These are phyloP conservation scores for Dothidotthia symphoricarpi DNA, from an alignment of 2,329 filamentous ascomycete genomes.

Conservation along the genomic window DNA sequence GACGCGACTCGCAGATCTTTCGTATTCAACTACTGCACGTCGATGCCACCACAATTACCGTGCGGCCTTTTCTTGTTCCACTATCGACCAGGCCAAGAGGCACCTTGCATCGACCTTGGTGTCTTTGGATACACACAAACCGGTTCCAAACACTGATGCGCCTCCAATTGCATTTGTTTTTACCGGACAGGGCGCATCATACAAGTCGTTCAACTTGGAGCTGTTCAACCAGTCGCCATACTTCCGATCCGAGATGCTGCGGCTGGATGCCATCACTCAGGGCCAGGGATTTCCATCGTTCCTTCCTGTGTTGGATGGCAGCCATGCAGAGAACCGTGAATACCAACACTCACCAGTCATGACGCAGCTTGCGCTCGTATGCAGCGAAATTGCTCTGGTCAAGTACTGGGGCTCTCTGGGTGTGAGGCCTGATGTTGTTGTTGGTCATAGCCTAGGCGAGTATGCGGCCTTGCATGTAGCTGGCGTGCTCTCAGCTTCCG, in stretches of 20 bases:
- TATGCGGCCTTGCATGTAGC: constrained; percentile 40
- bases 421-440: constrained; percentile 9
- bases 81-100: constrained; percentile 19
- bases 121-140: background rate
- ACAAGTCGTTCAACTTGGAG: constrained; percentile 15
- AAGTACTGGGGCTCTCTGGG: constrained; percentile 13
- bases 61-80: background rate
- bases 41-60: constrained; percentile 21
- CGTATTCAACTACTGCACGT: constrained; percentile 25
- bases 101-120: background rate
- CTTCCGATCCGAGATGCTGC: constrained; percentile 34
- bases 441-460: constrained; percentile 39
- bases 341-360: constrained; percentile 6
- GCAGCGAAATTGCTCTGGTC: constrained; percentile 40
- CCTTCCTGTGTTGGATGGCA: constrained; percentile 6
- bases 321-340: background rate
- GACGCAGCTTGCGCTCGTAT: constrained; percentile 44
- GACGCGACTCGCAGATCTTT: constrained; percentile 7
- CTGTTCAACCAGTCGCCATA: constrained; percentile 15
- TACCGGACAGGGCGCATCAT: constrained; percentile 41
- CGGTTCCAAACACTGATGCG: constrained; percentile 1
- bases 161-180: constrained; percentile 38
- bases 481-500: constrained; percentile 34
- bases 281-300: constrained; percentile 37
- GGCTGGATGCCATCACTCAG: constrained; percentile 30